Evolutionary conservation across 1,139 yeast species (phyloP).

Genomic region (Sugiyamaella castrensis): DNA sequence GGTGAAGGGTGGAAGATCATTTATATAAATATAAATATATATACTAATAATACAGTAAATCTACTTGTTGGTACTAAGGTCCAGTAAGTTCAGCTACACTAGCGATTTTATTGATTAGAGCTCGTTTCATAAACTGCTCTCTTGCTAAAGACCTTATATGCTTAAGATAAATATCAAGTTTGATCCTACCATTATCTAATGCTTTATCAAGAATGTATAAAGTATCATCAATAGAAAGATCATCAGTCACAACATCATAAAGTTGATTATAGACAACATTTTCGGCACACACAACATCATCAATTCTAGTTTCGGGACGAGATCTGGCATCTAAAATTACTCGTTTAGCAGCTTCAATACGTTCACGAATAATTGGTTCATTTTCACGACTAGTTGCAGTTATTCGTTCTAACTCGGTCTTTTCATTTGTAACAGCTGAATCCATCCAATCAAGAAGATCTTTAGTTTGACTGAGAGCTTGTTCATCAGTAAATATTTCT

Average conservation of each 20-base stretch:
- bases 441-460: slow-evolving; percentile 34
- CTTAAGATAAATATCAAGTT: slow-evolving; percentile 53
- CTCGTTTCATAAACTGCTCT: slow-evolving; percentile 57
- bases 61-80: too few species aligned
- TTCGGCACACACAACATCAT: slow-evolving; percentile 46
- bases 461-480: slow-evolving; percentile 25
- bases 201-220: slow-evolving; percentile 58
- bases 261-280: slow-evolving; percentile 52
- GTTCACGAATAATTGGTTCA: slow-evolving; percentile 32
- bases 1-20: too few species aligned
- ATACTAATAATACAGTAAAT: too few species aligned
- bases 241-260: slow-evolving; percentile 64
- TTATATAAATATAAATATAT: too few species aligned
- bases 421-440: slow-evolving; percentile 32
- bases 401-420: slow-evolving; percentile 30
- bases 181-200: slow-evolving; percentile 46
- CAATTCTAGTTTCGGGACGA: slow-evolving; percentile 40
- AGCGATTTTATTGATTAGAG: slow-evolving; percentile 30
- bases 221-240: slow-evolving; percentile 68
- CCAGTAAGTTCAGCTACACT: slow-evolving; percentile 9
- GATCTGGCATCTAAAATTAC: slow-evolving; percentile 35
- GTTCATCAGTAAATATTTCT: slow-evolving; percentile 32
- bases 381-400: slow-evolving; percentile 35
- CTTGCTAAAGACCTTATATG: slow-evolving; percentile 65
- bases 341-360: slow-evolving; percentile 32